Percentiles rank a stretch among this genome's conserved stretches.
Conservation (phyloP, 306 rosid genomes). For the Urtica urens region DNA sequence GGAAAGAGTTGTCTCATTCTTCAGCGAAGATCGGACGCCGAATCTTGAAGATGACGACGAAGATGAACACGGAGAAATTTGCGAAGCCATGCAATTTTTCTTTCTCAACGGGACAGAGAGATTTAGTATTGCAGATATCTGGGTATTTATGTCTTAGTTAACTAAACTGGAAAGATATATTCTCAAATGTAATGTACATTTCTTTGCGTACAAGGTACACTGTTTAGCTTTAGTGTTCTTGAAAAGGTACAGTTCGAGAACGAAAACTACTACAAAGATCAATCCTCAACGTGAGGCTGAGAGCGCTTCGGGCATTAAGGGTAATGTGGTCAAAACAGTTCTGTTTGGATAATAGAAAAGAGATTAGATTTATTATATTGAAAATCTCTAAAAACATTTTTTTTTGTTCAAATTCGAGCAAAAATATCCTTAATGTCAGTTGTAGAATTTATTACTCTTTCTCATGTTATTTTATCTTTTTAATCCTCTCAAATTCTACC, state of each 20-base stretch:
- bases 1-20: constrained; percentile 25
- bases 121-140: constrained; percentile 9
- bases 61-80: constrained; percentile 23
- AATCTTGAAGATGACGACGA: constrained; percentile 29
- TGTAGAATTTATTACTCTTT: too few species aligned
- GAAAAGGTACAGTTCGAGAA: constrained; percentile 3
- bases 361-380: too few species aligned
- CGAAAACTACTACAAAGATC: not conserved
- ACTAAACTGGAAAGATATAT: not conserved
- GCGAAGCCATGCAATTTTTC: constrained; percentile 43
- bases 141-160: not conserved
- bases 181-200: not conserved
- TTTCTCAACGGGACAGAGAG: constrained; percentile 4
- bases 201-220: not conserved
- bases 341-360: too few species aligned
- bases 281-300: constrained; percentile 8
- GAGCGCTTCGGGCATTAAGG: not conserved
- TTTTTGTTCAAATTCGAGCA: too few species aligned
- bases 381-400: too few species aligned
- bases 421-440: too few species aligned
- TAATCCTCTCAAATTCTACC: too few species aligned
- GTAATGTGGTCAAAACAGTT: not conserved
- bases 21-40: constrained; percentile 25
- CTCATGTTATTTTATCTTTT: too few species aligned
- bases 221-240: not conserved